Evolutionary conservation across 805 yeast species (phyloP), one percentile per base, ranked within the genome.

Genomic region (Candida peoriensis): DNA sequence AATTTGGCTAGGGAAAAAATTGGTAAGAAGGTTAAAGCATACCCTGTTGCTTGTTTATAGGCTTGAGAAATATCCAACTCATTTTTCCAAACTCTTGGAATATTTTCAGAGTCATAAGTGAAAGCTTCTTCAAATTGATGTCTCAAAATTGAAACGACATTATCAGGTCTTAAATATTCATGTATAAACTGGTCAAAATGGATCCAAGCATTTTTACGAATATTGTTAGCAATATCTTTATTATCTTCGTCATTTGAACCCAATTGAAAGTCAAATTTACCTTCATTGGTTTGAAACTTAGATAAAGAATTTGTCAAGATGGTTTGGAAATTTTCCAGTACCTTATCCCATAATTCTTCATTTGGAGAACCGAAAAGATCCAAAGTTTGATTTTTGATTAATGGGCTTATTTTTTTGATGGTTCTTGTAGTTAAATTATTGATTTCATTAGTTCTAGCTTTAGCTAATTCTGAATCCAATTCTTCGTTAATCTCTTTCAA

Each of bases 111-210:
- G 55, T 88, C 96, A 55, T 83, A 93, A 47, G 90, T 70, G 64
- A 93, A 90, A 28, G 60, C 65, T 38, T 78, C 85, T 48, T 90
- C 97, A 61, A 93, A 90, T 39, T 75, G 65, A 40, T 85, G 94
- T 52, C 85, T 78, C 52, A 90, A 59, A 18, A 86, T 68, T 34
- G 68, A 64, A 2, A 81, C 65, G 7, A 84, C 73, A 15, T 72
- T 75, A 34, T 84, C 95, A 39, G 76, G 81, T 20, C 76, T 70
- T 32, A 84, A 58, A 44, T 73, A 70, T 37, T 81, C 82, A 46
- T 71, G 79, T 29, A 82, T 66, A 18, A 74, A 64, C 8, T 66
- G 69, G 39, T 76, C 69, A 41, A 88, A 74, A 18, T 66, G 60
- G 20, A 60, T 55, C 97, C 97, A 90, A 3, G 85, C 72, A 22